Base-by-base conservation (phyloP, 1,284 basidiomycete genomes). In the Pascua sp. region DNA sequence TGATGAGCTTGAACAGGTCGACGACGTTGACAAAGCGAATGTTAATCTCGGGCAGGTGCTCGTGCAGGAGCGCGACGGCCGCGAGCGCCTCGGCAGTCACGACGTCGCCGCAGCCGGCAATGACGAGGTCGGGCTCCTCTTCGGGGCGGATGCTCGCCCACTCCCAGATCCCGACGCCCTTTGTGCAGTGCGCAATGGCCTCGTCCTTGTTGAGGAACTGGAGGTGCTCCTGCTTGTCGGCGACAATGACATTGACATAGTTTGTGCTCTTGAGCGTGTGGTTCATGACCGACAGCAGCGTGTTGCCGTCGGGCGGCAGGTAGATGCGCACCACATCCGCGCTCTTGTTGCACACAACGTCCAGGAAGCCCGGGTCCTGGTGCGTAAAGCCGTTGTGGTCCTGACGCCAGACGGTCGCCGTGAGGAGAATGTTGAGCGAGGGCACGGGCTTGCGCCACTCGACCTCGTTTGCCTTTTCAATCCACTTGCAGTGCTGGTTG, bases 261-360 rank as follows among this genome's bases (percentile, higher is more conserved):
- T 91, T 87, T 80, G 88, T 89, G 37, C 89, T 85, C 48, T 86
- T 79, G 61, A 94, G 73, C 66, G 88, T 91, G 76, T 94, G 91
- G 5, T 87, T 84, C 56, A 92, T 81, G 18, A 78, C 79, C 44
- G 86, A 88, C 57, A 92, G 77, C 77, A 87, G 86, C 66, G 87
- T 88, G 75, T 94, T 93, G 40, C 88, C 87, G 70, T 94, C 91
- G n/a, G 90, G 88, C 0, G 91, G 90, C 40, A 94, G 81, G 74
- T 93, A 94, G 42, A 94, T 87, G 13, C 91, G 84, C 1, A 87
- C 88, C 49, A 87, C 80, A 46, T 80, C 77, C 15, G 87, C 82
- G 62, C 91, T 91, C 59, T 93, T 77, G 64, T 86, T 84, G 58
- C 93, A 83, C 39, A 95, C 82, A 1, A 86, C 86, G 39, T 88